A percentile compares a stretch with the other conserved stretches of the same genome.
phyloP scores from a whole-genome alignment of 1,284 basidiomycete species.

The Kwoniella shivajii region DNA sequence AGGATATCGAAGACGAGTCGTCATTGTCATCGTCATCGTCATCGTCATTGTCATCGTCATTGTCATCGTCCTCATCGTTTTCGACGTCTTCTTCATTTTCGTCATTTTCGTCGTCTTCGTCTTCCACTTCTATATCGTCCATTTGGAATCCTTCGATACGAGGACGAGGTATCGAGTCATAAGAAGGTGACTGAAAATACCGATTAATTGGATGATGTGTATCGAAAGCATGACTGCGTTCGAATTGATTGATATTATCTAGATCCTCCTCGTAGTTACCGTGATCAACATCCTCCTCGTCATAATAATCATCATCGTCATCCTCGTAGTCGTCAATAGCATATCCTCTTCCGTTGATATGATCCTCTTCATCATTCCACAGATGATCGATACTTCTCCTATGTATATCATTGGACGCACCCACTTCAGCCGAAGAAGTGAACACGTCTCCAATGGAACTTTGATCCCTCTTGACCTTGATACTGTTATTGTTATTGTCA shows the following conservation, averaged over 20 bases:
- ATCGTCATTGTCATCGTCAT: slow-evolving; percentile 3
- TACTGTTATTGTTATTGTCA: background rate
- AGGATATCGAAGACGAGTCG: slow-evolving; percentile 23
- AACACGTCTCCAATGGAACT: background rate
- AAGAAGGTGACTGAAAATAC: no score
- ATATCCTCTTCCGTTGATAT: background rate
- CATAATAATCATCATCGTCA: background rate
- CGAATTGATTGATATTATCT: background rate
- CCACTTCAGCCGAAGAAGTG: slow-evolving; percentile 1
- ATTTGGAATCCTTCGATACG: slow-evolving; percentile 8
- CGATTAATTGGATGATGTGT: no score
- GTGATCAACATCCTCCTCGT: background rate
- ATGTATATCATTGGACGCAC: no score
- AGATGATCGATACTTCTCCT: background rate
- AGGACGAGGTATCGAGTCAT: no score
- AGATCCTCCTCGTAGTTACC: background rate
- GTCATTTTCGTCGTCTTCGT: slow-evolving; percentile 3
- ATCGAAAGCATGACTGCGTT: background rate
- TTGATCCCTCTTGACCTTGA: background rate
- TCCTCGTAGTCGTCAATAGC: background rate
- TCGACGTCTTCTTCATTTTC: slow-evolving; percentile 3
- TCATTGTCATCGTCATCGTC: slow-evolving; percentile 5
- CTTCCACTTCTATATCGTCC: background rate
- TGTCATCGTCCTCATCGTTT: background rate
- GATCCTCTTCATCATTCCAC: background rate